Evolutionary conservation across 768 basidiomycete species (phyloP).

Genomic region (Phaeolepiota aurea): DNA sequence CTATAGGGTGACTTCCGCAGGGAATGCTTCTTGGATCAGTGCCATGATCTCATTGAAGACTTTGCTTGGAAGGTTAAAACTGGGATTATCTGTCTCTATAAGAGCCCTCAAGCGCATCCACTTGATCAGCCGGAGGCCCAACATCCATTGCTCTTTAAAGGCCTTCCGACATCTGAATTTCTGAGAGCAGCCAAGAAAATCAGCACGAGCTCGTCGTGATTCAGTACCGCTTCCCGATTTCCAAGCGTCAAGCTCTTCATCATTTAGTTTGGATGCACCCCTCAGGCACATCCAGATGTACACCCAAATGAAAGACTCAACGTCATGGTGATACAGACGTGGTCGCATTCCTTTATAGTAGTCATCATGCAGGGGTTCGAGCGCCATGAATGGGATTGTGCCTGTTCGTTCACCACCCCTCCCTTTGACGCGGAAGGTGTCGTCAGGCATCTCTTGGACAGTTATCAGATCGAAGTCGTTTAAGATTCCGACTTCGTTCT

Average conservation of each 20-base stretch:
- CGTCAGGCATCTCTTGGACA: neutral
- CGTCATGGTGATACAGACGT: neutral
- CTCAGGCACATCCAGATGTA: neutral
- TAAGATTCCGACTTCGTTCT: conserved; percentile 10
- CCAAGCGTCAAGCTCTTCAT: neutral
- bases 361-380: neutral
- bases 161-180: too few species aligned
- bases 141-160: too few species aligned
- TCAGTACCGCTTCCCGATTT: neutral
- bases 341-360: neutral
- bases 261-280: neutral
- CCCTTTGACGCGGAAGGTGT: neutral
- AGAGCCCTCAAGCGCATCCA: too few species aligned
- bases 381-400: neutral
- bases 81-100: too few species aligned
- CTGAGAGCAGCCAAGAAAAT: too few species aligned
- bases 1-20: too few species aligned
- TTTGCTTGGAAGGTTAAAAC: too few species aligned
- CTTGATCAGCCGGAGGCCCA: too few species aligned
- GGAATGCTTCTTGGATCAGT: too few species aligned
- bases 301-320: neutral
- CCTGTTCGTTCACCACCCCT: neutral
- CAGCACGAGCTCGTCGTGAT: neutral
- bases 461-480: conserved; percentile 16
- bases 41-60: too few species aligned